A percentile compares a stretch with the other conserved stretches of the same genome.
Conservation (phyloP, 306 rosid species). For the Vigna nakashimae region DNA sequence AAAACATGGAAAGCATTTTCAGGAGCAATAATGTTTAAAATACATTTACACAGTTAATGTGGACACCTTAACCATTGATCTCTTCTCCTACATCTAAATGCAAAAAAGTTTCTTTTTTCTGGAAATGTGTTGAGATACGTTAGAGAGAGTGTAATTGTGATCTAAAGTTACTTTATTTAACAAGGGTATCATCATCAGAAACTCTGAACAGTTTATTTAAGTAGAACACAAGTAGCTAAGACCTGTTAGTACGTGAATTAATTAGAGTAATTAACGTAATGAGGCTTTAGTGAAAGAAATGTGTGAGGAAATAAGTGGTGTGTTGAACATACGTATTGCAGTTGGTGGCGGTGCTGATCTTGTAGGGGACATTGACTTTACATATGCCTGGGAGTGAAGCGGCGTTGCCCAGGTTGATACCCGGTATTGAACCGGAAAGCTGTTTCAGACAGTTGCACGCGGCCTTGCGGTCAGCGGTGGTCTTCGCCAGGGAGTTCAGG, state of each 20-base stretch:
- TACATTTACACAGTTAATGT: too few relatives aligned
- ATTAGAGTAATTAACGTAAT: background rate
- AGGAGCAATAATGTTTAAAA: too few relatives aligned
- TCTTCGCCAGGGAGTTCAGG: constrained; percentile 12
- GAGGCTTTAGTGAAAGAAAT: background rate
- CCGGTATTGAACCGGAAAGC: background rate
- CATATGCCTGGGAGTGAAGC: constrained; percentile 53
- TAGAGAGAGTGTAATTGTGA: background rate
- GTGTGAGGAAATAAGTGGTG: background rate
- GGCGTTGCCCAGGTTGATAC: background rate
- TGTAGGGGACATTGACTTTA: constrained; percentile 56
- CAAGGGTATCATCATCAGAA: too few relatives aligned
- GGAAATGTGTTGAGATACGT: background rate
- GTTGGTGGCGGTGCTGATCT: constrained; percentile 62
- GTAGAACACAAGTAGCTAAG: too few relatives aligned
- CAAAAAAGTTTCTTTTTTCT: background rate
- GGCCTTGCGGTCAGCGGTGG: constrained; percentile 11
- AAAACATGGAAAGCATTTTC: too few relatives aligned
- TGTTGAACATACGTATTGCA: constrained; percentile 36
- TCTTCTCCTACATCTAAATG: background rate
- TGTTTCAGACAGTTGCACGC: constrained; percentile 60
- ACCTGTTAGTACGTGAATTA: too few relatives aligned
- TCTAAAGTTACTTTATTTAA: too few relatives aligned
- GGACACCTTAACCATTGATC: background rate
- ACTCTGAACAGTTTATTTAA: too few relatives aligned